Conservation (phyloP, 768 basidiomycete genomes). For the Brasilioporus rufonigricans region DNA sequence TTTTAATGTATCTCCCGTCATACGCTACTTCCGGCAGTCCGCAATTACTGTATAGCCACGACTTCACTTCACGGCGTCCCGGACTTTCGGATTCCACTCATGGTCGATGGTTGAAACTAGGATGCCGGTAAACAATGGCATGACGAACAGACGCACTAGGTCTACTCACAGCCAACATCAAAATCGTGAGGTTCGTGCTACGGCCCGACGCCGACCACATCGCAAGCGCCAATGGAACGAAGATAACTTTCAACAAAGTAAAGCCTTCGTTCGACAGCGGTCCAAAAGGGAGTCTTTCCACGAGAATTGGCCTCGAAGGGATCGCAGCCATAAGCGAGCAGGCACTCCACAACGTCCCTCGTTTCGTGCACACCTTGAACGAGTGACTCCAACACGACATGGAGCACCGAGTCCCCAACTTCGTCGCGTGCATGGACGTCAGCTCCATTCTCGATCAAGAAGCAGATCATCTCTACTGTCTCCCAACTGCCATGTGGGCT, state of each 20-base stretch:
- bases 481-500: background rate
- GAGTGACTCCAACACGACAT: background rate
- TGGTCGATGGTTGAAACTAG: background rate
- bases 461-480: background rate
- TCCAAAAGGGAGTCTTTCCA: background rate
- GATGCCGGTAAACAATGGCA: background rate
- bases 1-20: slow-evolving; percentile 22
- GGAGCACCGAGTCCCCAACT: background rate
- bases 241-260: background rate
- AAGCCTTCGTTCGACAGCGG: background rate
- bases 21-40: background rate
- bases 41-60: background rate
- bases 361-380: background rate
- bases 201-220: background rate
- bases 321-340: background rate
- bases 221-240: background rate
- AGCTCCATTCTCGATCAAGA: background rate
- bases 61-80: background rate
- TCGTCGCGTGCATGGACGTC: background rate
- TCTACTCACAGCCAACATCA: background rate
- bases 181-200: background rate
- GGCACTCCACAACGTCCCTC: background rate
- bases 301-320: background rate
- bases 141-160: background rate
- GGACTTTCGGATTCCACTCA: background rate